phyloP scores from a whole-genome alignment of 202 grass and related monocot species.

The Musa balbisiana region DNA sequence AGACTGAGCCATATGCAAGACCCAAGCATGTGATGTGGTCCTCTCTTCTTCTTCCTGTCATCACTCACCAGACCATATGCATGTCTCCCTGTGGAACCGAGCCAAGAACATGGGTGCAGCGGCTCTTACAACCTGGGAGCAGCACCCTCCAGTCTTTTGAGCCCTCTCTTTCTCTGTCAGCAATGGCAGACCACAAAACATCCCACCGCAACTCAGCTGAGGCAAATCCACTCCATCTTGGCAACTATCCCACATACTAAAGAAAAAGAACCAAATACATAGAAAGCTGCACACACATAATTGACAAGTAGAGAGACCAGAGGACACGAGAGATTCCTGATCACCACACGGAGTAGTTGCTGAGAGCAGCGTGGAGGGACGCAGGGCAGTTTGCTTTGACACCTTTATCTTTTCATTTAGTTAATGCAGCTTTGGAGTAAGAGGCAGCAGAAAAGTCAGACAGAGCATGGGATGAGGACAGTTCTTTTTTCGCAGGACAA shows the following conservation, averaged over 20 bases:
- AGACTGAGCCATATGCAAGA: neutral
- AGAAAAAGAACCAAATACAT: too few species aligned
- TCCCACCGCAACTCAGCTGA: neutral
- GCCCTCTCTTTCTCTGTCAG: neutral
- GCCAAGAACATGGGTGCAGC: neutral
- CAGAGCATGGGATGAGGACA: neutral
- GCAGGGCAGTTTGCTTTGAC: neutral
- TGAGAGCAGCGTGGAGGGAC: neutral
- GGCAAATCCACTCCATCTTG: neutral
- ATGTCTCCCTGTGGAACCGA: neutral
- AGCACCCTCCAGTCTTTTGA: neutral
- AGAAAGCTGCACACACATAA: too few species aligned
- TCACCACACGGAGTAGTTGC: neutral
- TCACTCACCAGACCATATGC: neutral
- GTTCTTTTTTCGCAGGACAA: neutral
- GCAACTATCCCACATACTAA: too few species aligned
- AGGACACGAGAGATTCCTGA: neutral
- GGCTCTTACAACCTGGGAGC: neutral
- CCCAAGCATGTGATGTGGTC: neutral
- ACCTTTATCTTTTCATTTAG: neutral
- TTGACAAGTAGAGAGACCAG: neutral
- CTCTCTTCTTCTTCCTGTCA: neutral
- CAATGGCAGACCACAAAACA: constrained; percentile 4
- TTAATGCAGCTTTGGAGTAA: neutral
- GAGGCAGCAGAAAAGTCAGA: neutral